Evolutionary conservation across 768 basidiomycete genomes (phyloP), one percentile per base, ranked within the genome.

Genomic region (Leccinum aurantiacum): DNA sequence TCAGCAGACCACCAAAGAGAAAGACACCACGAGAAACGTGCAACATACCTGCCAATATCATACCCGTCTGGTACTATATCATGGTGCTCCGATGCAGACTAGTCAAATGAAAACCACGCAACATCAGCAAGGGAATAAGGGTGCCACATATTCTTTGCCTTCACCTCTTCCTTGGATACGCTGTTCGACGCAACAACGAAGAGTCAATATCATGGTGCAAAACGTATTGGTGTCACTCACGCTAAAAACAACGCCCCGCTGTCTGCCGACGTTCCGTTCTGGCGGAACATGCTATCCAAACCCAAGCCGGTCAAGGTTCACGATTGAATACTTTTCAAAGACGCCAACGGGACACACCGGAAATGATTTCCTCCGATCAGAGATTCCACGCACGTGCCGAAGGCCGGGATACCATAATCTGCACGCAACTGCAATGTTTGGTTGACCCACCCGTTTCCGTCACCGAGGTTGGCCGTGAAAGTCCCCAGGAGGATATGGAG

Each of bases 211-310:
- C 37, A 15, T 15, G 37, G 0, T 37, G 3, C 3, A 37, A 37
- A 35, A 35, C 35, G 0, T 14, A 35, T 35, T 6, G 0, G 14
- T 8, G 31, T 3, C 2, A 72, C 83, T 64, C 68, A 85, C 83
- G 83, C 84, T 19, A 86, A 76, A 71, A 89, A 90, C 29, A 88
- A 69, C 4, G 81, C 79, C 1, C 76, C 76, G 33, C 70, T 82
- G 54, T 79, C 41, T 1, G 86, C 87, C 15, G 29, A 22, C 3
- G 81, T 68, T 1, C 87, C 87, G 61, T 88, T 84, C 69, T 89
- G 87, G 46, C 78, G 79, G 69, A 69, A 88, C 6, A 84, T 76
- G 14, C 85, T 63, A 25, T 29, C 13, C 27, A 24, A 25, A 19
- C 35, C 11, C 54, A 22, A 41, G 2, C 35, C n/a, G 22, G 22